A percentile compares a stretch with the other conserved stretches of the same genome.
phyloP scores from a whole-genome alignment of 495 filamentous ascomycete genomes.

The Aspergillus haitiensis region DNA sequence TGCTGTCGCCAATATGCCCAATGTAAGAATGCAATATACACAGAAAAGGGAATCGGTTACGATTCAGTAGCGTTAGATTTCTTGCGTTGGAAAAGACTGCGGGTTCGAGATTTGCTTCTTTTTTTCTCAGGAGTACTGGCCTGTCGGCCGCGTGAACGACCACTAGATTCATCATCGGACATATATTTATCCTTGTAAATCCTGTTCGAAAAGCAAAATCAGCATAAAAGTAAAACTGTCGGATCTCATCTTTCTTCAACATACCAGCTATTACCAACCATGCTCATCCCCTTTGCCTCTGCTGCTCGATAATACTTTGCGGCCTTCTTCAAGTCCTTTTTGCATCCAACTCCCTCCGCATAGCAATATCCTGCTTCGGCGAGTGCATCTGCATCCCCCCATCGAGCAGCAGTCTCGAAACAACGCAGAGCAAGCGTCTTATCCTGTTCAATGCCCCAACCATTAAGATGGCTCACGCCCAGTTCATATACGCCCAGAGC shows the following conservation, averaged over 20 bases:
- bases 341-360: constrained; percentile 79
- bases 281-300: constrained; percentile 89
- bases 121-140: constrained; percentile 56
- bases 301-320: constrained; percentile 88
- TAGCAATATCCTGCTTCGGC: constrained; percentile 88
- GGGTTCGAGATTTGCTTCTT: constrained; percentile 62
- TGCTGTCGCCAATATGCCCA: constrained; percentile 8
- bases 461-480: constrained; percentile 95
- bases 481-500: constrained; percentile 94
- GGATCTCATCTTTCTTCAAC: constrained; percentile 30
- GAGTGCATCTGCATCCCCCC: constrained; percentile 96
- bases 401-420: constrained; percentile 93
- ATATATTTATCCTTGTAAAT: constrained; percentile 96
- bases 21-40: constrained; percentile 15
- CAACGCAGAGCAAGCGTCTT: constrained; percentile 84
- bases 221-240: constrained; percentile 1
- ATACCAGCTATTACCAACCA: constrained; percentile 97
- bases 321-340: constrained; percentile 94
- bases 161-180: constrained; percentile 62
- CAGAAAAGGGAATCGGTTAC: constrained; percentile 23
- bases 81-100: constrained; percentile 68
- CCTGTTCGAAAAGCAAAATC: constrained; percentile 48
- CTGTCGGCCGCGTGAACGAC: constrained; percentile 37
- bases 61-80: constrained; percentile 45
- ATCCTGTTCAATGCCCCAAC: constrained; percentile 94